Conservation (phyloP, 768 basidiomycete species). For the Collybia mongolica region DNA sequence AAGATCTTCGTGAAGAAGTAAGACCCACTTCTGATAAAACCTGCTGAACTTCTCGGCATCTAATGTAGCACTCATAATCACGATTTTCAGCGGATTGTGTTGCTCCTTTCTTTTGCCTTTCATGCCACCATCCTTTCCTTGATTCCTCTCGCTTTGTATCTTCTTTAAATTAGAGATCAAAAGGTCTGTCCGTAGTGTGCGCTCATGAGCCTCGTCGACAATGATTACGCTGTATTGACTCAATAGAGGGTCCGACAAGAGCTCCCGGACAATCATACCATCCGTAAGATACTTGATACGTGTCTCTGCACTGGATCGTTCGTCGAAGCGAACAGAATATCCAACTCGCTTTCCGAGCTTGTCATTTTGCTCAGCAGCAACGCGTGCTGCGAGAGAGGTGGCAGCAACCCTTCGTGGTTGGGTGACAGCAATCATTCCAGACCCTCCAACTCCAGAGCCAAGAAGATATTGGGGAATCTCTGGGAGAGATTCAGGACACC, state of each 20-base stretch:
- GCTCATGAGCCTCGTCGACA: conserved; percentile 97
- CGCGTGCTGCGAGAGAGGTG: conserved; percentile 88
- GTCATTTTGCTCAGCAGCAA: conserved; percentile 79
- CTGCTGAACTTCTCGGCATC: conserved; percentile 93
- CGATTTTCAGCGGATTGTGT: conserved; percentile 77
- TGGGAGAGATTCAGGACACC: conserved; percentile 28
- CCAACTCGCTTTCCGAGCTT: conserved; percentile 79
- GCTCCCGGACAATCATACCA: conserved; percentile 95
- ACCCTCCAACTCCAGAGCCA: conserved; percentile 71
- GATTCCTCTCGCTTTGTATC: conserved; percentile 70
- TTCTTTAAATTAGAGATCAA: conserved; percentile 88
- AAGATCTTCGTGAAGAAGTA: background rate
- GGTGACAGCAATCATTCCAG: conserved; percentile 84
- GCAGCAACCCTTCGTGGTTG: conserved; percentile 96
- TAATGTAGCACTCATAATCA: conserved; percentile 97
- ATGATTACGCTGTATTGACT: conserved; percentile 84
- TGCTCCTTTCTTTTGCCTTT: conserved; percentile 41
- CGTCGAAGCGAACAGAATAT: conserved; percentile 96
- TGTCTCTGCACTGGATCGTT: conserved; percentile 66
- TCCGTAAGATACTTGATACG: conserved; percentile 97
- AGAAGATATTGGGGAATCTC: conserved; percentile 96
- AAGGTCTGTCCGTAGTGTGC: conserved; percentile 91
- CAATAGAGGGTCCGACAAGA: conserved; percentile 74
- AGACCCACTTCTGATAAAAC: conserved; percentile 78
- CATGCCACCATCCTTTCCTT: conserved; percentile 29